These are phyloP conservation scores for Vitellaria paradoxa DNA, from an alignment of 179 eudicot species.

Conservation along the genomic window DNA sequence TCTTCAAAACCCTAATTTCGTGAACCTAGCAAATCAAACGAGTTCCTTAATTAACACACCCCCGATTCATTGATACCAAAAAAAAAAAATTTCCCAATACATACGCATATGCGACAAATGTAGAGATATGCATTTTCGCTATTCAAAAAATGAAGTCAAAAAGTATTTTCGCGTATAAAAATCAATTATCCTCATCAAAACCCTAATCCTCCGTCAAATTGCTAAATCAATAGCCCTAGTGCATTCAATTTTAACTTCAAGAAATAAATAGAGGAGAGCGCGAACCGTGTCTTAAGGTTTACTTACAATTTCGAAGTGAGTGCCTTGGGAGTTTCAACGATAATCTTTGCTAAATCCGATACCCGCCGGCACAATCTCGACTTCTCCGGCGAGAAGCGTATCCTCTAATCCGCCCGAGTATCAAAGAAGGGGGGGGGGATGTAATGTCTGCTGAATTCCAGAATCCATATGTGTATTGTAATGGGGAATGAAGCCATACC, in stretches of 20 bases:
- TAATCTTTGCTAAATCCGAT: slow-evolving; percentile 47
- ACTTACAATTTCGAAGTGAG: slow-evolving; percentile 56
- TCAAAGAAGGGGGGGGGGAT: no score
- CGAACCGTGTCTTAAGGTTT: slow-evolving; percentile 55
- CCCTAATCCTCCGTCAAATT: not conserved
- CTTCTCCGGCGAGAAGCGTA: not conserved
- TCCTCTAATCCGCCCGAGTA: slow-evolving; percentile 1
- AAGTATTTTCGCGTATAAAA: not conserved
- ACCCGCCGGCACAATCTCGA: not conserved
- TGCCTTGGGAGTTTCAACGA: slow-evolving; percentile 63
- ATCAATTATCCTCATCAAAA: not conserved
- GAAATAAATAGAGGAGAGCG: not conserved
- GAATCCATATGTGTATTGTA: no score
- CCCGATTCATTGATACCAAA: not conserved
- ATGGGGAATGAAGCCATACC: no score
- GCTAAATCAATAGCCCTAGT: not conserved
- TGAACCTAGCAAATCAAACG: slow-evolving; percentile 5
- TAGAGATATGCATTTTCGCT: not conserved
- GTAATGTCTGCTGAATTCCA: no score
- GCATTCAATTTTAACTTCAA: not conserved
- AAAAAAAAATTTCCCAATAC: not conserved
- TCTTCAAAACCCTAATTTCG: not conserved
- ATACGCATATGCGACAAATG: not conserved
- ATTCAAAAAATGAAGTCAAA: not conserved
- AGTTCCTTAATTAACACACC: not conserved